Percentiles rank a stretch among this genome's conserved stretches.
These are phyloP conservation scores for Kazachstania bromeliacearum DNA, from an alignment of 805 yeast species.

Conservation along the genomic window DNA sequence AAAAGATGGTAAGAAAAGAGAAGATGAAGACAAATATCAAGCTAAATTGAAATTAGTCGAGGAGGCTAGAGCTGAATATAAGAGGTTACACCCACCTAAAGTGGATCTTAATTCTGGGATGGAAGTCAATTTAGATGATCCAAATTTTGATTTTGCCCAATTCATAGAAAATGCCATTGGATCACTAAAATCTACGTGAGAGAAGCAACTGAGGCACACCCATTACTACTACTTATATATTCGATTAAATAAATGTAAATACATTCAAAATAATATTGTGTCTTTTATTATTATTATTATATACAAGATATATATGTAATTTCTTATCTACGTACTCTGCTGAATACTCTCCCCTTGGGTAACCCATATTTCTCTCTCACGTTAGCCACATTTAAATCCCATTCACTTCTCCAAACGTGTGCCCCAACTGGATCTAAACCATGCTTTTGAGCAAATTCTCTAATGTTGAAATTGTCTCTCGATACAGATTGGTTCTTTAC, in stretches of 20 bases:
- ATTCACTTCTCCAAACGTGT: constrained; percentile 78
- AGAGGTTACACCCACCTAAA: constrained; percentile 47
- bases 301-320: too few relatives aligned
- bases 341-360: constrained; percentile 66
- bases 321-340: constrained; percentile 38
- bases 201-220: background rate
- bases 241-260: background rate
- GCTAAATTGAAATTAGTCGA: constrained; percentile 66
- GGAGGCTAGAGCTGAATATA: constrained; percentile 85
- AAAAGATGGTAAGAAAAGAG: constrained; percentile 47
- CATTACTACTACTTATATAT: background rate
- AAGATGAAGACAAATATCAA: constrained; percentile 49
- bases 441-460: constrained; percentile 50
- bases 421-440: constrained; percentile 77
- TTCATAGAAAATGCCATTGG: constrained; percentile 59
- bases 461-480: constrained; percentile 57
- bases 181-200: constrained; percentile 31
- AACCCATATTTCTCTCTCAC: constrained; percentile 70
- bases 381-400: constrained; percentile 62
- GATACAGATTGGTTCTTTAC: background rate
- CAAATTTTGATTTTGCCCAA: constrained; percentile 75
- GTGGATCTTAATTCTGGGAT: constrained; percentile 33
- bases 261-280: background rate
- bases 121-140: constrained; percentile 71
- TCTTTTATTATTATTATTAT: too few relatives aligned